These are phyloP conservation scores for Pythium rhizo-oryzae DNA, from an alignment of 352 stramenopile genomes.

Conservation along the genomic window DNA sequence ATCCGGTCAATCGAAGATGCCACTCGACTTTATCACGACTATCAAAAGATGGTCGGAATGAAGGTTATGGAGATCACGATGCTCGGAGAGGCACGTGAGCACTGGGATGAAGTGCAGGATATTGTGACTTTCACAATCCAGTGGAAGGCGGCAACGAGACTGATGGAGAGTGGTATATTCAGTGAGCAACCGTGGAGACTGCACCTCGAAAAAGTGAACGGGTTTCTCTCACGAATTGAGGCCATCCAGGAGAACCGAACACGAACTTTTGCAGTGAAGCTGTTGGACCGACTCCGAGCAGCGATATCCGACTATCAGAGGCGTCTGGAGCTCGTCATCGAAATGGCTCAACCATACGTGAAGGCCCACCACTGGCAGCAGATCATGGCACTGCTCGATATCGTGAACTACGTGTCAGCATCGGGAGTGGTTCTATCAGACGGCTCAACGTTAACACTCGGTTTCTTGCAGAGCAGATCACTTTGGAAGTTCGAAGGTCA, in stretches of 20 bases:
- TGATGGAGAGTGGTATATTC: slow-evolving; percentile 76
- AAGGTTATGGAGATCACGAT: slow-evolving; percentile 61
- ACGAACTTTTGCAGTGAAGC: slow-evolving; percentile 38
- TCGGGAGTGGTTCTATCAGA: slow-evolving; percentile 53
- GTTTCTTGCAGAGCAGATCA: slow-evolving; percentile 48
- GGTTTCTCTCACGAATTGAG: slow-evolving; percentile 41
- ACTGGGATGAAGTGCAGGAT: slow-evolving; percentile 66
- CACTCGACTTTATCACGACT: slow-evolving; percentile 64
- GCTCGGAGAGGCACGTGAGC: slow-evolving; percentile 40
- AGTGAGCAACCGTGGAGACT: slow-evolving; percentile 56
- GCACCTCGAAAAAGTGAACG: slow-evolving; percentile 41
- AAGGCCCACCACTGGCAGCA: slow-evolving; percentile 69
- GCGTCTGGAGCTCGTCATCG: slow-evolving; percentile 49
- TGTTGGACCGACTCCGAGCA: slow-evolving; percentile 41
- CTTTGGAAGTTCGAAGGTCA: slow-evolving; percentile 59
- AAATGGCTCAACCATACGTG: slow-evolving; percentile 54
- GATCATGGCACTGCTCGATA: slow-evolving; percentile 48
- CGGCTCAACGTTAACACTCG: slow-evolving; percentile 52
- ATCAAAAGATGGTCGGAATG: slow-evolving; percentile 69
- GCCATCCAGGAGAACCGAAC: slow-evolving; percentile 34
- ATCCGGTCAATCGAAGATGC: slow-evolving; percentile 53
- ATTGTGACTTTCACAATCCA: slow-evolving; percentile 49
- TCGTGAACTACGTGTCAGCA: slow-evolving; percentile 53
- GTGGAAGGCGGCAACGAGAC: slow-evolving; percentile 44
- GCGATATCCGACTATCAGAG: slow-evolving; percentile 45